These are phyloP conservation scores for Delitschia confertaspora DNA, from an alignment of 495 filamentous ascomycete species.

Conservation along the genomic window DNA sequence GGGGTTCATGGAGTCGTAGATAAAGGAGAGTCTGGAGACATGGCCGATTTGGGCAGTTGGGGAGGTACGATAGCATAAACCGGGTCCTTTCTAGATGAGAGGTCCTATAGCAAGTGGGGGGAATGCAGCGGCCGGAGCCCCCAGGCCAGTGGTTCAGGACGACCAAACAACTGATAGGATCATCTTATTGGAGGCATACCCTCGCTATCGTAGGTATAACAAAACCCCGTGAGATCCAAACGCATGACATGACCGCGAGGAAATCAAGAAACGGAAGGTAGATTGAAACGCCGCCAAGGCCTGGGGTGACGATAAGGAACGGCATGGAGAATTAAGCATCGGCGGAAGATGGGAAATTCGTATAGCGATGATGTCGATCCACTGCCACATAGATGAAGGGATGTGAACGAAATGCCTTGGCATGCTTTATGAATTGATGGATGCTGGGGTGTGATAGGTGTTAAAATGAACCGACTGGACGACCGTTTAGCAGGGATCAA, in stretches of 20 bases:
- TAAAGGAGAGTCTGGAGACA: conserved; percentile 16
- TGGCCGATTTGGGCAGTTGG: conserved; percentile 17
- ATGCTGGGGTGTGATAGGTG: conserved; percentile 10
- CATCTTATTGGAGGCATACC: no score
- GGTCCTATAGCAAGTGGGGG: conserved; percentile 7
- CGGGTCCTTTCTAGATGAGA: conserved; percentile 17
- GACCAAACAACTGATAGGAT: no score
- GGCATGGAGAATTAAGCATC: no score
- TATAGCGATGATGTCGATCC: no score
- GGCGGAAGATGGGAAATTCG: no score
- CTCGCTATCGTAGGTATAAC: no score
- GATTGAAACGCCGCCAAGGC: no score
- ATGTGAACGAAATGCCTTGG: conserved; percentile 17
- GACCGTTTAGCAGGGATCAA: conserved; percentile 12
- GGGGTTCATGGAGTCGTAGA: conserved; percentile 5
- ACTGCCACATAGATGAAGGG: conserved; percentile 17
- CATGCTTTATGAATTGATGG: conserved; percentile 5
- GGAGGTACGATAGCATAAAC: conserved; percentile 11
- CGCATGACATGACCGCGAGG: no score
- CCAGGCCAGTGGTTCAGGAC: no score
- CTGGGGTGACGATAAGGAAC: no score
- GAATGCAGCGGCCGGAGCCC: background rate
- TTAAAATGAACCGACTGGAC: background rate
- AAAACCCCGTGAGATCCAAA: no score
- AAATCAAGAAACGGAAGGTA: no score